Conservation (phyloP, 768 basidiomycete genomes). For the Hortiboletus flavorubellus region DNA sequence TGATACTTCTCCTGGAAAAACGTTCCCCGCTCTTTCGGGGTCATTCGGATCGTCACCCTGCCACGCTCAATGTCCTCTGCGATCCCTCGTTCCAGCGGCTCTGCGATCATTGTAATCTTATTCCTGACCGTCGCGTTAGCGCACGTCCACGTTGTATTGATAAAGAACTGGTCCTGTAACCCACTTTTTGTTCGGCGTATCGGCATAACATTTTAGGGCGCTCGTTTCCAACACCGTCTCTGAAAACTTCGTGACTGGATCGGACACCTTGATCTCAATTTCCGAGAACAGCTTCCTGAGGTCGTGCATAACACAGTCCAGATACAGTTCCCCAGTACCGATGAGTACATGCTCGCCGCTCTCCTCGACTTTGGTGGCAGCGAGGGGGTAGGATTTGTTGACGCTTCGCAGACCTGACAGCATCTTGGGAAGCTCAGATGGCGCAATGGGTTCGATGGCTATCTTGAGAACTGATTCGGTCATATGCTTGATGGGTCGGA, state of each 20-base stretch:
- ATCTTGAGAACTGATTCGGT: constrained; percentile 97
- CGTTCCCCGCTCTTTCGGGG: constrained; percentile 89
- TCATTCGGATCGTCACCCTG: constrained; percentile 91
- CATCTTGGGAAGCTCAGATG: constrained; percentile 99
- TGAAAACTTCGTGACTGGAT: constrained; percentile 97
- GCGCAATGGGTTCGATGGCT: constrained; percentile 96
- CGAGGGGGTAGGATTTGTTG: constrained; percentile 96
- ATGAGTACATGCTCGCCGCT: constrained; percentile 96
- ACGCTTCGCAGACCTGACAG: constrained; percentile 92
- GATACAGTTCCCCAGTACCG: constrained; percentile 94
- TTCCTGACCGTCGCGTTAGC: constrained; percentile 55
- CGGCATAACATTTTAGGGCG: constrained; percentile 97
- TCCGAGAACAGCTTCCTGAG: constrained; percentile 88
- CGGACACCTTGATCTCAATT: constrained; percentile 99
- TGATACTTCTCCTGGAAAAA: constrained; percentile 98
- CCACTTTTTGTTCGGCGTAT: constrained; percentile 98
- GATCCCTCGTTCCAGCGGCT: constrained; percentile 92
- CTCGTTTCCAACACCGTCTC: constrained; percentile 98
- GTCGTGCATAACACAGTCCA: constrained; percentile 98
- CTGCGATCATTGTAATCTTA: constrained; percentile 98
- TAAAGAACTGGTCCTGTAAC: constrained; percentile 26
- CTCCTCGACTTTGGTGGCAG: constrained; percentile 95
- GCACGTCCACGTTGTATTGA: constrained; percentile 4
- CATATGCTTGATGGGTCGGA: constrained; percentile 94
- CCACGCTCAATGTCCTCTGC: constrained; percentile 96